phyloP scores from a whole-genome alignment of 495 filamentous ascomycete genomes.

The Trichoderma reesei region DNA sequence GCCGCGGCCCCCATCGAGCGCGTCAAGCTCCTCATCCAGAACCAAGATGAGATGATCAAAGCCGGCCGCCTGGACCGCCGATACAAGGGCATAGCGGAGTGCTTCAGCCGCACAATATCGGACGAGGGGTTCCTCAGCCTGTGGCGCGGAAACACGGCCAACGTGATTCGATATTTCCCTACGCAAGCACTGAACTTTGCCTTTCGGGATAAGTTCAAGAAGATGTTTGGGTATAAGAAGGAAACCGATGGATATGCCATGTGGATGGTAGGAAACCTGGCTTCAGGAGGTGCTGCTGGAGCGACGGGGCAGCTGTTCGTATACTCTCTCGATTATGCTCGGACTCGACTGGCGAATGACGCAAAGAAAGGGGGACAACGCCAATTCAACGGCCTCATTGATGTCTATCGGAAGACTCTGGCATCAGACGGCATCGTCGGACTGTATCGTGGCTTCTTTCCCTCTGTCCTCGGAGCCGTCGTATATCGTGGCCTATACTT shows the following conservation, averaged over 20 bases:
- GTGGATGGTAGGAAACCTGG: constrained; percentile 99
- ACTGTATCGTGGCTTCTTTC: constrained; percentile 99
- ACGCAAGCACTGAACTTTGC: constrained; percentile 99
- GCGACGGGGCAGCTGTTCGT: constrained; percentile 99
- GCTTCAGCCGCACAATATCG: constrained; percentile 80
- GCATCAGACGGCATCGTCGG: constrained; percentile 94
- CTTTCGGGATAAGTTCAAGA: constrained; percentile 99
- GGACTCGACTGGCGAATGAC: constrained; percentile 99
- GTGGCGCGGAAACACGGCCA: constrained; percentile 99
- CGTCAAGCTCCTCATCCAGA: constrained; percentile 99
- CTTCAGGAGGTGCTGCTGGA: constrained; percentile 99
- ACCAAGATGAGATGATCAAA: constrained; percentile 99
- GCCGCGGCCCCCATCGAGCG: constrained; percentile 99
- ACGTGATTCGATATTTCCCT: constrained; percentile 99
- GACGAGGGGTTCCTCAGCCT: constrained; percentile 77
- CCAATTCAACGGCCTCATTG: constrained; percentile 98
- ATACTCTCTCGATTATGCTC: constrained; percentile 99
- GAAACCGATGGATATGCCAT: constrained; percentile 93
- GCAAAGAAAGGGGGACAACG: constrained; percentile 95
- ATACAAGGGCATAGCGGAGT: constrained; percentile 88
- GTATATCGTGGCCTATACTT: constrained; percentile 99
- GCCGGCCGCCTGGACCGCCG: constrained; percentile 93
- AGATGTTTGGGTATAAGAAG: constrained; percentile 99
- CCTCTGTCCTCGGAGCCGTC: constrained; percentile 94
- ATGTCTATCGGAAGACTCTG: constrained; percentile 99